Percentiles rank a stretch among this genome's conserved stretches.
Evolutionary conservation across 1,139 yeast species (phyloP).

Genomic region (Yamadazyma conglobata): DNA sequence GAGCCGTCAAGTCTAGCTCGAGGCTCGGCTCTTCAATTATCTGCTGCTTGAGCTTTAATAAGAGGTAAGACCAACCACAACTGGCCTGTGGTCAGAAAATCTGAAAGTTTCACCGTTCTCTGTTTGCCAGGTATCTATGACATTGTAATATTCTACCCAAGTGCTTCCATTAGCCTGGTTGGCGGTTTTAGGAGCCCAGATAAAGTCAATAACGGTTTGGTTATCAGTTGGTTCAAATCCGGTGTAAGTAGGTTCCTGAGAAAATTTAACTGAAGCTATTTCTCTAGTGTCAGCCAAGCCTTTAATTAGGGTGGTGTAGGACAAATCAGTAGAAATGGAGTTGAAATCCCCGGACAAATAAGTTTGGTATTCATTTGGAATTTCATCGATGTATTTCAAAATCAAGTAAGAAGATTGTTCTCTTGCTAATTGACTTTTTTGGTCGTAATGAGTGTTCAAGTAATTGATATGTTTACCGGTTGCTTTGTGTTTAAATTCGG

Average conservation of each 20-base stretch:
- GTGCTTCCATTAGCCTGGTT: constrained; percentile 11
- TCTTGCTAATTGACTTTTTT: constrained; percentile 37
- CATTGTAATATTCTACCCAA: constrained; percentile 30
- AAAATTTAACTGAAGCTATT: constrained; percentile 20
- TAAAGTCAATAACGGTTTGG: constrained; percentile 23
- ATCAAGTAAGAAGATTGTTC: constrained; percentile 27
- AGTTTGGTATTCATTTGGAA: constrained; percentile 30
- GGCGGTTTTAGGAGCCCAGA: constrained; percentile 24
- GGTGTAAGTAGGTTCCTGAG: constrained; percentile 32
- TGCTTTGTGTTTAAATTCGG: constrained; percentile 24
- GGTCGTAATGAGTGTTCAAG: constrained; percentile 45
- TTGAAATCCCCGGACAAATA: constrained; percentile 26
- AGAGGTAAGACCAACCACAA: constrained; percentile 17
- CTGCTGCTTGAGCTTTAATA: neutral
- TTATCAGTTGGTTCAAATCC: constrained; percentile 33
- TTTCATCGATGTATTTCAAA: constrained; percentile 26
- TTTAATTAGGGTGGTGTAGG: constrained; percentile 26
- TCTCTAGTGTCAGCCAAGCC: constrained; percentile 19
- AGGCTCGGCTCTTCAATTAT: neutral
- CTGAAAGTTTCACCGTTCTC: constrained; percentile 17
- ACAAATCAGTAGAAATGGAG: constrained; percentile 12
- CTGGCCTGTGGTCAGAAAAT: constrained; percentile 46
- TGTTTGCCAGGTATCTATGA: constrained; percentile 26
- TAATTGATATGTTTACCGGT: constrained; percentile 26
- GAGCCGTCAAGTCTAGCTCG: no score